A percentile compares a stretch with the other conserved stretches of the same genome.
Evolutionary conservation across 2,329 filamentous ascomycete species (phyloP).

Genomic region (Botrytis hyacinthi): DNA sequence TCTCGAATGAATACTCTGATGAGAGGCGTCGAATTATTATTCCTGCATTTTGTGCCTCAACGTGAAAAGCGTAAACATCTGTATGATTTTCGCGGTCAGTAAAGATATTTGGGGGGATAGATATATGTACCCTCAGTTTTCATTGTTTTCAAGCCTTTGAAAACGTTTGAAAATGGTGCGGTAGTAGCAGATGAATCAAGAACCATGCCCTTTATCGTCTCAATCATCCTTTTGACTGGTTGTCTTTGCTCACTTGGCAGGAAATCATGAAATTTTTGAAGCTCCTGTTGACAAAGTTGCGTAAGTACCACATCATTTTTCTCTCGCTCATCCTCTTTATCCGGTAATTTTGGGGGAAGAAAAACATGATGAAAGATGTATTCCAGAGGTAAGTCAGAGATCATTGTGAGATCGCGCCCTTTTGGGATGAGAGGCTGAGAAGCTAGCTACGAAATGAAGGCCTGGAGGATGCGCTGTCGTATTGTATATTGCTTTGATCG

Average conservation of each 20-base stretch:
- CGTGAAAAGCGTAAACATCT: slow-evolving; percentile 42
- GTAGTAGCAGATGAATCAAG: background rate
- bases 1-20: slow-evolving; percentile 38
- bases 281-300: slow-evolving; percentile 10
- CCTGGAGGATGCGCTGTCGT: too few relatives aligned
- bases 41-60: slow-evolving; percentile 48
- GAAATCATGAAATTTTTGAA: slow-evolving; percentile 1
- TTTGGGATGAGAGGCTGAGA: background rate
- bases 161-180: background rate
- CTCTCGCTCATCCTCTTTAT: slow-evolving; percentile 36
- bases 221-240: slow-evolving; percentile 9
- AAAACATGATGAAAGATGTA: slow-evolving; percentile 49
- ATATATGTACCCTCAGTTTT: background rate
- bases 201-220: background rate
- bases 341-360: slow-evolving; percentile 48
- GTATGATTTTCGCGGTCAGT: background rate
- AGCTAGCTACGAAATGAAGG: too few relatives aligned
- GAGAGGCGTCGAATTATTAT: slow-evolving; percentile 41
- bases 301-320: slow-evolving; percentile 22
- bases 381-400: background rate
- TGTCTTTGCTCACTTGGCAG: background rate
- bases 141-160: background rate
- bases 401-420: background rate
- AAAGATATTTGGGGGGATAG: accelerated
- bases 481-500: too few relatives aligned